phyloP scores from a whole-genome alignment of 2,329 filamentous ascomycete genomes.

The Beauveria pseudobassiana region DNA sequence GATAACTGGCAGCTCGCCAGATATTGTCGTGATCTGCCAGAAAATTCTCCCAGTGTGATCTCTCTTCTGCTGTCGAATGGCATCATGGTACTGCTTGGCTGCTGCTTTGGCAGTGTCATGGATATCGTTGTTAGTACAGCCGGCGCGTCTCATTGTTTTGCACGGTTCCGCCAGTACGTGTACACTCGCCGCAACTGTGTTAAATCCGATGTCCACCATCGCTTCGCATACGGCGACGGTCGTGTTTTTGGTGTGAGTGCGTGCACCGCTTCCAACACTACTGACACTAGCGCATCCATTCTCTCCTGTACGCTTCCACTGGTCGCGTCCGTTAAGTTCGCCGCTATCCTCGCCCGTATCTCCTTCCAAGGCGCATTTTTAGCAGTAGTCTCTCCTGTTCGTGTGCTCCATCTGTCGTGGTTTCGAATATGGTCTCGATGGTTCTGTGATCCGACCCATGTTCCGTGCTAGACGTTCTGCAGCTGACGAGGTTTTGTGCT shows the following conservation, averaged over 20 bases:
- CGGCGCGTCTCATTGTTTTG: slow-evolving; percentile 16
- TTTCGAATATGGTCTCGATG: slow-evolving; percentile 24
- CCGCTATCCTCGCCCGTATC: slow-evolving; percentile 14
- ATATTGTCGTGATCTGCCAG: slow-evolving; percentile 22
- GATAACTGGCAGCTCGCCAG: slow-evolving; percentile 23
- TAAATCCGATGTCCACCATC: slow-evolving; percentile 23
- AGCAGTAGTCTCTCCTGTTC: slow-evolving; percentile 15
- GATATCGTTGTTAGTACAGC: slow-evolving; percentile 11
- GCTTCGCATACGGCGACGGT: slow-evolving; percentile 21
- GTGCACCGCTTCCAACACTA: slow-evolving; percentile 13
- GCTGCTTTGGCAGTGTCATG: slow-evolving; percentile 17
- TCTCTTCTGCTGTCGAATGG: slow-evolving; percentile 17
- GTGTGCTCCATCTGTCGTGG: slow-evolving; percentile 5
- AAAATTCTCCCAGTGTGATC: slow-evolving; percentile 20
- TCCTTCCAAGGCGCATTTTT: slow-evolving; percentile 22
- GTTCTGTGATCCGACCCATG: slow-evolving; percentile 23
- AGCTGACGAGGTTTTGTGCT: slow-evolving; percentile 14
- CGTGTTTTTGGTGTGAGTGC: slow-evolving; percentile 18
- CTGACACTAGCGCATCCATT: slow-evolving; percentile 11
- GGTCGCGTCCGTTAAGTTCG: slow-evolving; percentile 19
- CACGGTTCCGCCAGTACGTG: slow-evolving; percentile 22
- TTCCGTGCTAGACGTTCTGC: slow-evolving; percentile 14
- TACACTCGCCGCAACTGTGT: slow-evolving; percentile 21
- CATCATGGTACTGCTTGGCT: slow-evolving; percentile 19
- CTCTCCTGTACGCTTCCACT: slow-evolving; percentile 15